Evolutionary conservation across 2,329 filamentous ascomycete species (phyloP).

Genomic region (Fusarium begoniae): DNA sequence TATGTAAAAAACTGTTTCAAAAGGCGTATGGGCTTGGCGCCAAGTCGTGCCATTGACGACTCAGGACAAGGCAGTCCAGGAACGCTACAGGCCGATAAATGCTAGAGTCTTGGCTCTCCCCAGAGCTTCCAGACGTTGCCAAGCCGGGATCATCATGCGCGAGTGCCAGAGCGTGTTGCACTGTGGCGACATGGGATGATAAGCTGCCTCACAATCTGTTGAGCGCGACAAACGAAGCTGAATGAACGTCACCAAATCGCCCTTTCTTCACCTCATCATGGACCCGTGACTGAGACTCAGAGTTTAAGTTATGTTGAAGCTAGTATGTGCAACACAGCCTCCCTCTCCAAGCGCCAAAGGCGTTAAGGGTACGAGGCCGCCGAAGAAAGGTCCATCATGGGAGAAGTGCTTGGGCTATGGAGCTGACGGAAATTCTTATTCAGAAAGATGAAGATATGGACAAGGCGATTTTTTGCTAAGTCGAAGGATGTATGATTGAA

Average conservation of each 20-base stretch:
- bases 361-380: conserved; percentile 34
- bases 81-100: conserved; percentile 7
- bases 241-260: conserved; percentile 10
- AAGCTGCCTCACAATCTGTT: conserved; percentile 14
- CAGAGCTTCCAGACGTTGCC: conserved; percentile 21
- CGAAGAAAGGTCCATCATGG: neutral
- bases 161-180: neutral
- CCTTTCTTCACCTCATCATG: neutral
- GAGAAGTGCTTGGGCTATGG: neutral
- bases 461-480: neutral
- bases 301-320: neutral
- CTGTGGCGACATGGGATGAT: conserved; percentile 21
- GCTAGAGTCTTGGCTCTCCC: conserved; percentile 32
- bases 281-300: neutral
- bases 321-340: conserved; percentile 33
- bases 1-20: conserved; percentile 4
- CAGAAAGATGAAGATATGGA: neutral
- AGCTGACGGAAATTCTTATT: neutral
- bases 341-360: conserved; percentile 16
- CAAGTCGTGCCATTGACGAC: conserved; percentile 28
- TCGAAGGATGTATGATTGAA: neutral
- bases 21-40: conserved; percentile 19
- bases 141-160: conserved; percentile 14
- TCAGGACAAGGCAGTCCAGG: conserved; percentile 6
- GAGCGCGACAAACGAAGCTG: conserved; percentile 12